Evolutionary conservation across 495 filamentous ascomycete genomes (phyloP), one percentile per base, ranked within the genome.

Genomic region (Halenospora varia): DNA sequence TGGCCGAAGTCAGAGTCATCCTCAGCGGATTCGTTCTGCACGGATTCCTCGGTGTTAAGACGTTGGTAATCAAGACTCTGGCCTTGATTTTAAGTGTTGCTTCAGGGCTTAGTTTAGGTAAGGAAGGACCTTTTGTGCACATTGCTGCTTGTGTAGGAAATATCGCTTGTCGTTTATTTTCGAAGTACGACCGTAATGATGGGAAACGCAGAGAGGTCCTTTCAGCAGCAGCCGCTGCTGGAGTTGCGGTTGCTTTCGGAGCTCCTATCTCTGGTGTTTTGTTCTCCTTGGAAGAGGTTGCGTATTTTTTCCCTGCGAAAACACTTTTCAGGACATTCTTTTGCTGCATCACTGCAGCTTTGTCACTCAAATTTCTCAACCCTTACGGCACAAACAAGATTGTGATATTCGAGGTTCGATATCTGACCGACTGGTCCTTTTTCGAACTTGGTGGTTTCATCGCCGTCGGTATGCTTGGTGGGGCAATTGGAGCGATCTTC

Each of bases 301-400:
- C 87, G 69, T 98, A 98, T 70, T 98, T 96, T 68, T 97, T 97
- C 70, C 94, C 93, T 2, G 89, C 94, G n/a, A 97, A 98, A 73
- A 97, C 93, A 2, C 82, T 98, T 2, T 98, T 98, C 74, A 80
- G 94, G 40, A 98, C 94, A 1, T 97, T 98, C 76, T 98, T 97
- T 73, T 96, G 92, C 71, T 98, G 93, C 71, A 97, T 97, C 64
- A 89, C 82, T 1, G 92, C 94, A 20, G 88, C 94, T 0, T 68
- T 98, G 23, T 90, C 92, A 2, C 75, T 97, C 55, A 96, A 96
- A 65, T 96, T 96, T 66, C 77, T 97, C 51, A 92, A 98, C 56
- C 94, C 94, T 0, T 98, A 98, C 67, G 93, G 92, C 18, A 98
- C 91, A 0, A 84, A 89, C 53, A 97, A 98, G 69, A 92, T 98